Evolutionary conservation across 1,284 basidiomycete genomes (phyloP), one percentile per base, ranked within the genome.

Genomic region (Ganoderma leucocontextum): DNA sequence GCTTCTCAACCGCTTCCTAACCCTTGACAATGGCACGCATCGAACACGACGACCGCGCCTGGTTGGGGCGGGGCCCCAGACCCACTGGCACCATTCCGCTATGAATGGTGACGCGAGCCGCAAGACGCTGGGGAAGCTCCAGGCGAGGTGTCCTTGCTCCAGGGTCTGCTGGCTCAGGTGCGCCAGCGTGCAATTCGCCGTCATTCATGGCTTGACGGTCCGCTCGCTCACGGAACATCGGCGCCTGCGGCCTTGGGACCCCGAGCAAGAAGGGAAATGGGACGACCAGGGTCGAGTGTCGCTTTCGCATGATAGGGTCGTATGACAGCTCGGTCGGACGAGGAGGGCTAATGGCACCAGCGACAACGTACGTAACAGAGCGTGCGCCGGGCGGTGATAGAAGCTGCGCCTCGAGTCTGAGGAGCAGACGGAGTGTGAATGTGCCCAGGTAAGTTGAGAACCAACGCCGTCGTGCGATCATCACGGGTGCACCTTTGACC

Each of bases 21-120:
- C 52, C 52, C 52, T 55, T 39, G 58, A 60, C 36, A 25, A 60
- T 38, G 36, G 22, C 58, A 60, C 58, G 58, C 58, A 60, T 38
- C 38, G 58, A 60, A 60, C 58, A 60, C 58, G 58, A 60, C 38
- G 38, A 38, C 38, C 15, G 25, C 22, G 38, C 58, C 58, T 60
- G 58, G 58, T 41, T 12, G 39, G 35, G 52, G 22, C 38, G 58
- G 41, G 41, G 58, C 58, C 13, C 58, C 58, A 60, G 38, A 60
- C 41, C 58, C 58, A 25, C 38, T 19, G 22, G 47, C 9, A 25
- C 13, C 38, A 41, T 9, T 5, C 36, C 22, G 38, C 36, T 17
- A 60, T 60, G 58, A 60, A 60, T 39, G 58, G 58, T 10, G 38
- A 41, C n/a, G 38, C 58, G 22, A 29, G n/a, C 12, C n/a, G 58